Percentiles rank a stretch among this genome's conserved stretches.
phyloP scores from a whole-genome alignment of 208 protist species.

The Crithidia brevicula region DNA sequence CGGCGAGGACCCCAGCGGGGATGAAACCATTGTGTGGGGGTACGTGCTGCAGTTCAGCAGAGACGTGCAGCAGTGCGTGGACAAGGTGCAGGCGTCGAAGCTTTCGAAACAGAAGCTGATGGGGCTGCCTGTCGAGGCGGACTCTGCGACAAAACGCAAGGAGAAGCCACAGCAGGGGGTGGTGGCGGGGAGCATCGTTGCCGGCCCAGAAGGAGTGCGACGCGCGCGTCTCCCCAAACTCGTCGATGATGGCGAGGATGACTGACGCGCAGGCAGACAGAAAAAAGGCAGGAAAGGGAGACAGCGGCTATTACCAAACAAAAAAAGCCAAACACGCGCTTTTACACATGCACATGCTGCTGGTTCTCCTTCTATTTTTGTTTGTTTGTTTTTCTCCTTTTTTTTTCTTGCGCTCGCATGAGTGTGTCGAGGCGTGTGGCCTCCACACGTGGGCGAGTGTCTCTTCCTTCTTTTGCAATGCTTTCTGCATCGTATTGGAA shows the following conservation, averaged over 20 bases:
- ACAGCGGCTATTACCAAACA: too few species aligned
- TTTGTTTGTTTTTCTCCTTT: conserved; percentile 17
- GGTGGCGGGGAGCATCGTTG: background rate
- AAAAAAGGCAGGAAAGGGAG: too few species aligned
- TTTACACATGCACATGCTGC: too few species aligned
- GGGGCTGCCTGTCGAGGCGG: background rate
- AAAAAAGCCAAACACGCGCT: too few species aligned
- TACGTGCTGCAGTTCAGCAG: conserved; percentile 62
- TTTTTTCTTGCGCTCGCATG: too few species aligned
- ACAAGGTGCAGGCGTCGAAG: conserved; percentile 26
- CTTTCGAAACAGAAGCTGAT: conserved; percentile 36
- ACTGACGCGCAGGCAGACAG: background rate
- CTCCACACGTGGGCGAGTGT: too few species aligned
- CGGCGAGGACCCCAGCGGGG: conserved; percentile 66
- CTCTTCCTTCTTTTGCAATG: conserved; percentile 9
- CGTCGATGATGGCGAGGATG: conserved; percentile 19
- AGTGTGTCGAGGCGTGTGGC: too few species aligned
- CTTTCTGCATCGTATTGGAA: background rate
- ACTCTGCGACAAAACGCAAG: background rate
- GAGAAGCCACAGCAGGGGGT: background rate
- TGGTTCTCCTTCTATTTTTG: too few species aligned
- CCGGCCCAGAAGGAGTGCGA: background rate
- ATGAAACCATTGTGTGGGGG: conserved; percentile 70
- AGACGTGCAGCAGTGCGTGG: conserved; percentile 49
- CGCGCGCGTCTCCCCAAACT: conserved; percentile 17